These are phyloP conservation scores for Alternaria burnsii DNA, from an alignment of 2,329 filamentous ascomycete genomes.

Conservation along the genomic window DNA sequence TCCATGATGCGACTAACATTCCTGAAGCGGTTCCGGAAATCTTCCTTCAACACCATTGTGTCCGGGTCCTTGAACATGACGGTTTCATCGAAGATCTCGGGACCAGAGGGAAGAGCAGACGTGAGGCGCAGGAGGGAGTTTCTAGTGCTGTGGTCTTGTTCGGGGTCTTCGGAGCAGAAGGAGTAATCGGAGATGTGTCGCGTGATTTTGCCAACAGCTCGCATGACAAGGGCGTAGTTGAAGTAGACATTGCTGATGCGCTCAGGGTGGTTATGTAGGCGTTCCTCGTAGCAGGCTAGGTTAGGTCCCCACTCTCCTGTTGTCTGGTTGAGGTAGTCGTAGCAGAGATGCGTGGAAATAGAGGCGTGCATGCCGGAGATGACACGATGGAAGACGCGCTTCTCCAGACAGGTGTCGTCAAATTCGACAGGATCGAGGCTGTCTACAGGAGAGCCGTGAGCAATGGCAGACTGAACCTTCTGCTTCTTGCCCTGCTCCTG, in stretches of 20 bases:
- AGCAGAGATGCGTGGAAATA: constrained; percentile 95
- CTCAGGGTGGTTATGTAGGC: constrained; percentile 86
- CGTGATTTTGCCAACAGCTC: constrained; percentile 88
- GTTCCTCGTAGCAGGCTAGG: constrained; percentile 82
- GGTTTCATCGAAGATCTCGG: constrained; percentile 90
- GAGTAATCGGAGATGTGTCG: constrained; percentile 84
- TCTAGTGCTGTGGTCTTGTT: constrained; percentile 81
- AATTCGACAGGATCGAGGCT: constrained; percentile 74
- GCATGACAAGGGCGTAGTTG: constrained; percentile 95
- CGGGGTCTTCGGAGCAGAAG: constrained; percentile 87
- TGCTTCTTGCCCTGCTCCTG: constrained; percentile 68
- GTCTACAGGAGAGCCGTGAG: constrained; percentile 62
- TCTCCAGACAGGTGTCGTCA: constrained; percentile 94
- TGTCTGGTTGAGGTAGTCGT: constrained; percentile 93
- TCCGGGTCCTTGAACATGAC: constrained; percentile 85
- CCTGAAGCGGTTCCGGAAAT: constrained; percentile 96
- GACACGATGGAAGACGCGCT: constrained; percentile 96
- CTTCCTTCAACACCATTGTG: constrained; percentile 86
- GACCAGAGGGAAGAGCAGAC: constrained; percentile 69
- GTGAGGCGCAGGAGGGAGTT: constrained; percentile 82
- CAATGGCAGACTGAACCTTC: constrained; percentile 65
- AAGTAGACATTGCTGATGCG: constrained; percentile 98
- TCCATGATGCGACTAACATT: constrained; percentile 98
- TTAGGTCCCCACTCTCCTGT: constrained; percentile 95
- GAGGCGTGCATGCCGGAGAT: constrained; percentile 98